Conservation (phyloP, 768 basidiomycete genomes). For the Clathrus columnatus region DNA sequence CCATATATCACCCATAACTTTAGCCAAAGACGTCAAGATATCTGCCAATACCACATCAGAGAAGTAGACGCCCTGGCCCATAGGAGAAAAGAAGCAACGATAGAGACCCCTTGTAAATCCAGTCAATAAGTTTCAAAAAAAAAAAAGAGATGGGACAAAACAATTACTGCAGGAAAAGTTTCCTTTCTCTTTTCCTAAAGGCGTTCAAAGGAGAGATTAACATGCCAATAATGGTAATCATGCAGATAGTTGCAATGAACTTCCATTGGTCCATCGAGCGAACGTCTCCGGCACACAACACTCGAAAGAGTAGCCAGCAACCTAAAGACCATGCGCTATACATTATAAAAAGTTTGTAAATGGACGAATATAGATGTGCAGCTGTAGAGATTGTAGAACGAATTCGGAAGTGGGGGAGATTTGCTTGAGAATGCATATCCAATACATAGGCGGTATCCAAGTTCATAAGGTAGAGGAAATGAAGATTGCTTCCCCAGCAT, state of each 20-base stretch:
- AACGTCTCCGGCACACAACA: conserved; percentile 47
- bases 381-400: conserved; percentile 28
- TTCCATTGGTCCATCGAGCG: conserved; percentile 65
- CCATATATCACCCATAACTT: conserved; percentile 93
- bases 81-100: conserved; percentile 65
- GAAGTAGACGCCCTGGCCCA: conserved; percentile 63
- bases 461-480: conserved; percentile 64
- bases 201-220: conserved; percentile 63
- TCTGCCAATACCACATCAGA: conserved; percentile 92
- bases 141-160: conserved; percentile 14
- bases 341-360: conserved; percentile 58
- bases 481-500: conserved; percentile 90
- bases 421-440: conserved; percentile 36
- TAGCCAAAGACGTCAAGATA: conserved; percentile 93
- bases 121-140: background rate
- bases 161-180: conserved; percentile 68
- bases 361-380: conserved; percentile 40
- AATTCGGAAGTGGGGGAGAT: background rate
- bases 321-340: conserved; percentile 54
- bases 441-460: conserved; percentile 68
- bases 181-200: conserved; percentile 61
- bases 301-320: conserved; percentile 64
- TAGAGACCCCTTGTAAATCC: conserved; percentile 48
- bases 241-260: conserved; percentile 63
- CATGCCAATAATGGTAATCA: conserved; percentile 44